Conservation (phyloP, 345 rosid species). For the Garcia nutans region DNA sequence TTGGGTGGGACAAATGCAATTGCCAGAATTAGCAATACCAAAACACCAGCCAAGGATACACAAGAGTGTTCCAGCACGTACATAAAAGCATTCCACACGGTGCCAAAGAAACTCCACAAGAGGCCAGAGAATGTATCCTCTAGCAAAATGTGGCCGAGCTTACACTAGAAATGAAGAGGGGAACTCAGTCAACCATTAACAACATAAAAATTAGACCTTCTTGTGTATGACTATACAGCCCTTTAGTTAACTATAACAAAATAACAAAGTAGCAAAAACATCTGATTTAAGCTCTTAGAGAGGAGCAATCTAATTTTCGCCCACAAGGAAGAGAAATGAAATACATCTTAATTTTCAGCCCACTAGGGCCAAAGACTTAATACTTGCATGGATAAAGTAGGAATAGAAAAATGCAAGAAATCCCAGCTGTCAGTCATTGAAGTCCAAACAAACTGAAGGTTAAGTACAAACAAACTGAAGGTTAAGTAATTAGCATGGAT, state of each 20-base stretch:
- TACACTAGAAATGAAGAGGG: constrained; percentile 59
- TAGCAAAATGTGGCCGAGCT: constrained; percentile 80
- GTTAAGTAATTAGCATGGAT: constrained; percentile 1
- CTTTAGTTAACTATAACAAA: neutral
- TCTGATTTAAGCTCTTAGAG: neutral
- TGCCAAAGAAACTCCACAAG: constrained; percentile 74
- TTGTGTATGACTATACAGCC: neutral
- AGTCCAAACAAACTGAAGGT: constrained; percentile 12
- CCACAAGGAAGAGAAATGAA: neutral
- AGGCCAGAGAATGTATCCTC: constrained; percentile 89
- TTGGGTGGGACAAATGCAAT: constrained; percentile 84
- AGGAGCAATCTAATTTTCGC: constrained; percentile 11
- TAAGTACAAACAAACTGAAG: constrained; percentile 10
- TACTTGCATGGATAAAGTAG: neutral
- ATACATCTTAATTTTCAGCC: neutral
- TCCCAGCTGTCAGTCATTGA: neutral
- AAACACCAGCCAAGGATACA: constrained; percentile 73
- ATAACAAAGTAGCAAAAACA: neutral
- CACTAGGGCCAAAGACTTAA: neutral
- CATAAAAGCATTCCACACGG: constrained; percentile 67
- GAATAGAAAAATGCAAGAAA: neutral
- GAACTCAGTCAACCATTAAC: constrained; percentile 23
- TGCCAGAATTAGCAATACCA: constrained; percentile 63
- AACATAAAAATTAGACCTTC: neutral
- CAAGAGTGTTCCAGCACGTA: constrained; percentile 74